Conservation (phyloP, 805 yeast species). For the Candida succiphila region DNA sequence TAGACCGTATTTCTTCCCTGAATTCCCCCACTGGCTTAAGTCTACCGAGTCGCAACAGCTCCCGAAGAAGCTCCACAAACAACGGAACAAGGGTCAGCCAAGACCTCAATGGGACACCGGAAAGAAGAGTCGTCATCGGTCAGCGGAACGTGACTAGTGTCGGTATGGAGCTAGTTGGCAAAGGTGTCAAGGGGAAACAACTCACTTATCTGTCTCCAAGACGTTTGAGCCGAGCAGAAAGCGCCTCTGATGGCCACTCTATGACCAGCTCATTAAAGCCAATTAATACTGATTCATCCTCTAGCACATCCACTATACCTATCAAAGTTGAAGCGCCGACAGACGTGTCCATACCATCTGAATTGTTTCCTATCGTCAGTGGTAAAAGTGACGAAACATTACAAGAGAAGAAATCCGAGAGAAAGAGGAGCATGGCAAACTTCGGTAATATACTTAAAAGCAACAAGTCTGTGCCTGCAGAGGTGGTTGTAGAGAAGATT, state of each 20-base stretch:
- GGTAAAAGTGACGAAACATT: background rate
- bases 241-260: background rate
- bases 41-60: no score
- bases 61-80: no score
- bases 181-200: conserved; percentile 10
- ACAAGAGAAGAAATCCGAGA: background rate
- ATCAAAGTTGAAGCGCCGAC: background rate
- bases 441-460: background rate
- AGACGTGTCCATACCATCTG: background rate
- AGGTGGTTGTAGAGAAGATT: conserved; percentile 22
- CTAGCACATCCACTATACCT: background rate
- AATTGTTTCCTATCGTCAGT: no score
- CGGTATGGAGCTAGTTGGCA: conserved; percentile 23
- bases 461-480: background rate
- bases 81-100: background rate
- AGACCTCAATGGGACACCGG: background rate
- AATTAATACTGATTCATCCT: background rate
- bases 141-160: conserved; percentile 14
- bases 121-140: conserved; percentile 7
- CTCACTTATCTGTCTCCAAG: conserved; percentile 2
- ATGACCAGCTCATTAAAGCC: background rate
- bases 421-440: background rate
- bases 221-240: no score
- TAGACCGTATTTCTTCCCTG: no score
- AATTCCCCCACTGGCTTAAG: no score